Evolutionary conservation across 2,329 filamentous ascomycete species (phyloP), one percentile per base, ranked within the genome.

Genomic region (Penicillium sp.): DNA sequence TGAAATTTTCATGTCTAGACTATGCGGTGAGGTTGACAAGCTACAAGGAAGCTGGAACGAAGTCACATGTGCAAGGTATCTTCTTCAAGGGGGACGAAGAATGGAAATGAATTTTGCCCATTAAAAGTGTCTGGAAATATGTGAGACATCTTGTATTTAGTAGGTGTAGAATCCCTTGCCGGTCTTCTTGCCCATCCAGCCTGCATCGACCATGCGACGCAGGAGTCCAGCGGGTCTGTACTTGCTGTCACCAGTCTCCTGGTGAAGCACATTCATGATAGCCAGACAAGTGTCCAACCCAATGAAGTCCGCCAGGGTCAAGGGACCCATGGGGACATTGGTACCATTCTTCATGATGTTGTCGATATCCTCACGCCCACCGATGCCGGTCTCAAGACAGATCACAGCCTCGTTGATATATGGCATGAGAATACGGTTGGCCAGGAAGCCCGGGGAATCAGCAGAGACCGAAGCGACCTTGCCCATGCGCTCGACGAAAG

Each of bases 321-420:
- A 76, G 8, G 93, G 93, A 0, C 93, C 93, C 93, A 98, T 98
- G 25, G 93, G 93, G 36, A 98, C 93, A 65, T 95, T 95, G 24
- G 93, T 98, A 40, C 93, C 93, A 61, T 96, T 96, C 80, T 95
- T 97, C 93, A 98, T 98, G 62, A 98, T 98, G 56, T 80, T 84
- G 66, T 98, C 93, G 57, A 98, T 98, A 55, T 91, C 87, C 64
- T 97, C 90, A 59, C 87, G 85, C 55, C 82, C 80, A 13, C 93
- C 93, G 0, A 98, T 83, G 3, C 88, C 88, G 0, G 93, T 96
- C 73, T 98, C 93, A 11, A 98, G 77, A 70, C 93, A 98, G 55
- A 95, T 91, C 59, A 98, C 78, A 7, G 94, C 93, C 73, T 98
- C 93, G 68, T 98, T 98, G 75, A 98, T 96, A 68, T 98, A 98